Percentiles rank a stretch among this genome's conserved stretches.
phyloP scores from a whole-genome alignment of 2,329 filamentous ascomycete species.

The Colletotrichum sp. region DNA sequence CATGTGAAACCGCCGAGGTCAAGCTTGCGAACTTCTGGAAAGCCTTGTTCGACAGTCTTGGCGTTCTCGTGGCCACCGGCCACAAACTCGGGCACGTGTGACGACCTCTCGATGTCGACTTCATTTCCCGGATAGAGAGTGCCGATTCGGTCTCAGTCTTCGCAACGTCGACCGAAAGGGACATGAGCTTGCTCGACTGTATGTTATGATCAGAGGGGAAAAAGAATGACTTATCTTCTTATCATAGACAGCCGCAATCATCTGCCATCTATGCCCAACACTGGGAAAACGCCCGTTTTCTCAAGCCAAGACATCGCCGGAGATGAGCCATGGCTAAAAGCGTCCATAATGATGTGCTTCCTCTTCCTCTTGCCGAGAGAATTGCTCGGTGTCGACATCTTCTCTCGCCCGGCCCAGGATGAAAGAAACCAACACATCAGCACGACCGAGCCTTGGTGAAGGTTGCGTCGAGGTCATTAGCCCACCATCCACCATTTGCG shows the following conservation, averaged over 20 bases:
- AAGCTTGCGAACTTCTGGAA: background rate
- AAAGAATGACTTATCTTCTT: background rate
- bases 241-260: background rate
- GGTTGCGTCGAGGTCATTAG: background rate
- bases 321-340: background rate
- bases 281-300: background rate
- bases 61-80: background rate
- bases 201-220: background rate
- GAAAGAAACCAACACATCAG: background rate
- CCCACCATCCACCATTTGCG: background rate
- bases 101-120: background rate
- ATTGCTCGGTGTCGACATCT: background rate
- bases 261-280: background rate
- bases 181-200: background rate
- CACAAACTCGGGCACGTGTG: background rate
- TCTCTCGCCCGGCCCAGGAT: background rate
- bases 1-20: background rate
- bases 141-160: background rate
- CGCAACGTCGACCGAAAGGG: background rate
- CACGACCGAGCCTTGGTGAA: background rate
- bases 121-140: background rate
- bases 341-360: background rate
- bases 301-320: background rate
- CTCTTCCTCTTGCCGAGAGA: background rate
- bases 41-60: background rate